A percentile compares a stretch with the other conserved stretches of the same genome.
phyloP scores from a whole-genome alignment of 768 basidiomycete species.

The Suillus americanus region DNA sequence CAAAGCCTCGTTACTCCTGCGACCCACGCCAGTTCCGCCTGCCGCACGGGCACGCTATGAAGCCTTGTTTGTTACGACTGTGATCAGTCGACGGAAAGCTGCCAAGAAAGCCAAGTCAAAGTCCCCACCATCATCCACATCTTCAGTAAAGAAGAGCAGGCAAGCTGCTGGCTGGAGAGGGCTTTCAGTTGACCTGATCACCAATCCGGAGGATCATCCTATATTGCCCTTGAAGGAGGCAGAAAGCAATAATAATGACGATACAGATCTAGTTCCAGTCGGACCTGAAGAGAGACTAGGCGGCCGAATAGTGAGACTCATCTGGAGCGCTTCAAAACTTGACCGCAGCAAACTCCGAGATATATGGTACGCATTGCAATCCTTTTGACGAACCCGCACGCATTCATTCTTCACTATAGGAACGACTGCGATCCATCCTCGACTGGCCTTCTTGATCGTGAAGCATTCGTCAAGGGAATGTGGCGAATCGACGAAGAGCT shows the following conservation, averaged over 20 bases:
- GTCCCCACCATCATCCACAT: constrained; percentile 25
- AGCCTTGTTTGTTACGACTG: constrained; percentile 59
- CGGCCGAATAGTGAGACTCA: constrained; percentile 52
- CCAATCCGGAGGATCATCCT: constrained; percentile 38
- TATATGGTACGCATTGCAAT: constrained; percentile 58
- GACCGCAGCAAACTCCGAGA: constrained; percentile 49
- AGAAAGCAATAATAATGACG: constrained; percentile 27
- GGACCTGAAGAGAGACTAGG: constrained; percentile 49
- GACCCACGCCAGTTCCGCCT: constrained; percentile 68
- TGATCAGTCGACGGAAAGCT: constrained; percentile 44
- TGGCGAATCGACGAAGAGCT: constrained; percentile 87
- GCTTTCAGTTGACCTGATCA: constrained; percentile 65
- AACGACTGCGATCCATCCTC: constrained; percentile 61
- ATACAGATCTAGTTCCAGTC: constrained; percentile 23
- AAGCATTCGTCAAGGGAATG: constrained; percentile 75
- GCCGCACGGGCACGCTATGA: constrained; percentile 68
- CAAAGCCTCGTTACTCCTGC: constrained; percentile 35
- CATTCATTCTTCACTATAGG: constrained; percentile 40
- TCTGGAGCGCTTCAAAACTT: constrained; percentile 66
- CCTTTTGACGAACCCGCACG: constrained; percentile 1
- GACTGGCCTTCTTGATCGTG: constrained; percentile 60
- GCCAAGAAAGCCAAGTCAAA: constrained; percentile 34
- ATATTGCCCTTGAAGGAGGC: constrained; percentile 12
- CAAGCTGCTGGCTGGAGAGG: constrained; percentile 76
- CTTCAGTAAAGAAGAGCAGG: constrained; percentile 39